These are phyloP conservation scores for Sugiyamaella pinicola DNA, from an alignment of 1,139 yeast species.

Conservation along the genomic window DNA sequence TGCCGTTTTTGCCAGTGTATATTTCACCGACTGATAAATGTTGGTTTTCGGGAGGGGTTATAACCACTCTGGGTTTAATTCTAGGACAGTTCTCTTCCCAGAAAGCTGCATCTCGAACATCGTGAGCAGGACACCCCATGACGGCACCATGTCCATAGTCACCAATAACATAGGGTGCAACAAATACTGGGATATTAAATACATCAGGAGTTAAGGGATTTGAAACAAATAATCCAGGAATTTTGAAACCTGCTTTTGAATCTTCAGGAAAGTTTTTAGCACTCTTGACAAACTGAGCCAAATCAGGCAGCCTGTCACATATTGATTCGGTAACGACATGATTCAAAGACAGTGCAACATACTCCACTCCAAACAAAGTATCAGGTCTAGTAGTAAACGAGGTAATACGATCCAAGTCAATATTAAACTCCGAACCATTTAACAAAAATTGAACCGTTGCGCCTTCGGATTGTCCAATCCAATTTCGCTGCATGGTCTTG, in stretches of 20 bases:
- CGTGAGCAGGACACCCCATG: constrained; percentile 98
- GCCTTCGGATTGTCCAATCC: constrained; percentile 94
- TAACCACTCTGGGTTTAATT: constrained; percentile 49
- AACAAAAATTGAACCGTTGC: constrained; percentile 51
- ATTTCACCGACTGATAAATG: constrained; percentile 42
- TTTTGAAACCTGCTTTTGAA: constrained; percentile 64
- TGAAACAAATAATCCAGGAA: constrained; percentile 52
- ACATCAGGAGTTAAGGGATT: constrained; percentile 57
- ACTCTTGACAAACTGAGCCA: constrained; percentile 51
- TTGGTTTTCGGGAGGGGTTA: constrained; percentile 43
- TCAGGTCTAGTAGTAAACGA: constrained; percentile 86
- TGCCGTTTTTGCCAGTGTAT: constrained; percentile 56
- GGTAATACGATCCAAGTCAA: constrained; percentile 19
- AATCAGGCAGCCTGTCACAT: constrained; percentile 45
- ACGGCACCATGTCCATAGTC: constrained; percentile 90
- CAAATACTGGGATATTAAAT: constrained; percentile 68
- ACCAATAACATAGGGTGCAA: constrained; percentile 86
- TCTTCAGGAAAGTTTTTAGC: constrained; percentile 48
- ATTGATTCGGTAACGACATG: constrained; percentile 59
- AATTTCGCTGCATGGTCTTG: constrained; percentile 83
- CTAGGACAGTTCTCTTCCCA: constrained; percentile 67
- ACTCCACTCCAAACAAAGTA: constrained; percentile 80
- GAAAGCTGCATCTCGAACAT: constrained; percentile 75
- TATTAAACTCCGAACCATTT: constrained; percentile 40
- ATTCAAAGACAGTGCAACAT: constrained; percentile 70